Evolutionary conservation across 805 yeast genomes (phyloP).

Genomic region (Blastobotrys americana): DNA sequence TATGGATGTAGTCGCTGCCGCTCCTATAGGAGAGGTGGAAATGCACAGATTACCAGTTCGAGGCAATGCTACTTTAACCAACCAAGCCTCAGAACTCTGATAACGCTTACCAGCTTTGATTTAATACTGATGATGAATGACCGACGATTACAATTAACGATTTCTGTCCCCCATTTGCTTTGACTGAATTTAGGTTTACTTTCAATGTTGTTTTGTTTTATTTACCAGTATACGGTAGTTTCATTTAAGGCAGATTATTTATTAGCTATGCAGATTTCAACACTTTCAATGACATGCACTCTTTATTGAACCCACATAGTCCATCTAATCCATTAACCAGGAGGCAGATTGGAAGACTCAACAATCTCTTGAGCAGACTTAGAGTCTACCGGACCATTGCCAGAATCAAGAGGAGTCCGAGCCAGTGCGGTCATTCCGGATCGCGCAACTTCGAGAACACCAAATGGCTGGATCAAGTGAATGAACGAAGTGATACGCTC

Average conservation of each 20-base stretch:
- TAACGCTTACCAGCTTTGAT: too few species aligned
- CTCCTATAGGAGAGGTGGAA: conserved; percentile 31
- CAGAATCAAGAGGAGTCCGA: conserved; percentile 75
- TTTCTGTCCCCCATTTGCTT: too few species aligned
- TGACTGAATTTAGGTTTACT: too few species aligned
- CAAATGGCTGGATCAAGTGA: conserved; percentile 88
- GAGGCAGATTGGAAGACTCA: conserved; percentile 87
- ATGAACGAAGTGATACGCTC: conserved; percentile 80
- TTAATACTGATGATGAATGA: too few species aligned
- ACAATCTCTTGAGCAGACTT: conserved; percentile 60
- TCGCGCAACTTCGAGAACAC: conserved; percentile 91
- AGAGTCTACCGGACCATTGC: conserved; percentile 38
- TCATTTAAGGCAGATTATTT: too few species aligned
- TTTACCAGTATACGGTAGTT: too few species aligned
- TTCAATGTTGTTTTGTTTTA: too few species aligned
- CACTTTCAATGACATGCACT: too few species aligned
- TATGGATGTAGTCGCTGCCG: conserved; percentile 29
- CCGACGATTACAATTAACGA: too few species aligned
- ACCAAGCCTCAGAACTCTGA: too few species aligned
- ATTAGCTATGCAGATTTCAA: too few species aligned
- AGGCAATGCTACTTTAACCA: conserved; percentile 19
- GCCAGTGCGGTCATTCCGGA: conserved; percentile 99
- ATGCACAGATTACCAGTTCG: conserved; percentile 17
- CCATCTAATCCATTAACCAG: conserved; percentile 83
- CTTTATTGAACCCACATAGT: too few species aligned